Base-by-base conservation (phyloP, 345 rosid genomes). In the Chamaenerion angustifolium region DNA sequence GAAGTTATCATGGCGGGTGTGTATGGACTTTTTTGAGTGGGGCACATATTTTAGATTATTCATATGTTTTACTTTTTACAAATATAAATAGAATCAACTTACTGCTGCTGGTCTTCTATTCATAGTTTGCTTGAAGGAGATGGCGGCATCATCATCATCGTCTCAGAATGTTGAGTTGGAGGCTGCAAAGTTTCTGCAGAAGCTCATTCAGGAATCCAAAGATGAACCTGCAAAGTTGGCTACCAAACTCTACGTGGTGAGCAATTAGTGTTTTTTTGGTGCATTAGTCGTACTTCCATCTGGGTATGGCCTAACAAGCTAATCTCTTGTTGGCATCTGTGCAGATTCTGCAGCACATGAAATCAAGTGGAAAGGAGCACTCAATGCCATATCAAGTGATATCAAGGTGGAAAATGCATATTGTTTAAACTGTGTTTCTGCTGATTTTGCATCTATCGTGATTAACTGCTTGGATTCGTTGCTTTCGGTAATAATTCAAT, bases 381-480 rank as follows among this genome's bases (percentile, higher is more conserved):
- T 84, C 99, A 5, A 88, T 93, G 99, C 99, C 99, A 0, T 93
- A 82, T 66, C 99, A 93, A 79, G 99, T 93, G 56, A 93, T 93
- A 71, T 93, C 99, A 9, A 88, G 96, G 99, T 92, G 68, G 64
- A 54, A 6, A 8, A 8, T 17, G 41, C 40, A 45, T 37, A 3
- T 18, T 57, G 56, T 31, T 31, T 31, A 31, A 31, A 4, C 37
- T 31, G 3, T 31, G 37, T 31, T 31, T 31, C 8, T 31, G 8
- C 8, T 8, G 37, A 31, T 31, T 31, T 31, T 8, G 8, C 1
- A 3, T 1, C 37, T 31, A 7, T 31, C 3, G 37, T 7, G 1
- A 31, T 31, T 4, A 31, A 31, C 2, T 23, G 27, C 27, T 23
- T 31, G 37, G 37, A 5, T 31, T 31, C 37, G 7, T 5, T 31